Percentiles rank a stretch among this genome's conserved stretches.
phyloP scores from a whole-genome alignment of 108 stramenopile genomes.

The Nitzschia palea region DNA sequence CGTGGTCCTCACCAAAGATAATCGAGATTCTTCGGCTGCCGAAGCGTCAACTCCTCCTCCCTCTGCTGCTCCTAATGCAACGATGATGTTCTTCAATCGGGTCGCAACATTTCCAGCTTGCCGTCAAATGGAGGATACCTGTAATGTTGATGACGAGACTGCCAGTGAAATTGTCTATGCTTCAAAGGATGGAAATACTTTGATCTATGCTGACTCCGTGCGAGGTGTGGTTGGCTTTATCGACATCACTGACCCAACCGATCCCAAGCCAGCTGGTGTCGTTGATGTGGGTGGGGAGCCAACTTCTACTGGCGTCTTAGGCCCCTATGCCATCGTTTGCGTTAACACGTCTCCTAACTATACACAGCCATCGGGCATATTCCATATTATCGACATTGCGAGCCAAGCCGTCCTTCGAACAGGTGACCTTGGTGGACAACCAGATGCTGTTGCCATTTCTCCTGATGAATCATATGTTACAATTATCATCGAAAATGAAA shows the following conservation, averaged over 20 bases:
- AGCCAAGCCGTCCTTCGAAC: conserved; percentile 19
- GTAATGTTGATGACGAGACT: conserved; percentile 42
- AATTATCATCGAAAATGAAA: conserved; percentile 72
- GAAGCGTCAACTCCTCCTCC: too few relatives aligned
- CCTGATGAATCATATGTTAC: conserved; percentile 49
- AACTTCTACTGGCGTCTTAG: conserved; percentile 56
- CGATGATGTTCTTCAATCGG: too few relatives aligned
- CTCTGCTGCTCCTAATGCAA: too few relatives aligned
- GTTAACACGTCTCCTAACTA: conserved; percentile 58
- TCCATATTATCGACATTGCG: conserved; percentile 44
- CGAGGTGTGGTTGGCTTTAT: conserved; percentile 46
- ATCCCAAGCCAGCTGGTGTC: conserved; percentile 39
- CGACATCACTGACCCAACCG: conserved; percentile 53
- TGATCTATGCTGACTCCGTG: conserved; percentile 55
- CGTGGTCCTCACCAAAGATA: too few relatives aligned
- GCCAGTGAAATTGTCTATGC: conserved; percentile 45
- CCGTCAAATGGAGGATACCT: conserved; percentile 33
- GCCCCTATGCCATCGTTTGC: conserved; percentile 45
- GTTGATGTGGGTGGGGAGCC: conserved; percentile 61
- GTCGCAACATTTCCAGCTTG: conserved; percentile 47
- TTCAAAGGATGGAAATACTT: conserved; percentile 43
- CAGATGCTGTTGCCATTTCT: conserved; percentile 53
- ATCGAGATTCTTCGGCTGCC: too few relatives aligned
- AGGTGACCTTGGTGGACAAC: conserved; percentile 59
- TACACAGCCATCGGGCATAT: conserved; percentile 39